These are phyloP conservation scores for Trichoderma atroviride DNA, from an alignment of 2,329 filamentous ascomycete species.

Conservation along the genomic window DNA sequence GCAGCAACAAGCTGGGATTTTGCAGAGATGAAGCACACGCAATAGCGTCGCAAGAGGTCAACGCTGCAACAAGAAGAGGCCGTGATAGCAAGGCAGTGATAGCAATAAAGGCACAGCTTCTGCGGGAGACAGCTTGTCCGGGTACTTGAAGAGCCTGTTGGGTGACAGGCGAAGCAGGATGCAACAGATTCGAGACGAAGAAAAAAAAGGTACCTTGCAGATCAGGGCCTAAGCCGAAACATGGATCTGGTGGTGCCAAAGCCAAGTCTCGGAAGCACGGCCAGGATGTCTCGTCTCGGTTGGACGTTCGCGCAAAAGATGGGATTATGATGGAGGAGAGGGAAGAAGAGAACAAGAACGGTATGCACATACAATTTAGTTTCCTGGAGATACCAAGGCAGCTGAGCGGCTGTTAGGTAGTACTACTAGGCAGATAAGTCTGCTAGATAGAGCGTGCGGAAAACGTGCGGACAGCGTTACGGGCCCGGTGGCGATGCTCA, in stretches of 20 bases:
- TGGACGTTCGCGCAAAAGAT: background rate
- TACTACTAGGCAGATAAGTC: background rate
- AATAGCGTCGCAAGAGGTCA: background rate
- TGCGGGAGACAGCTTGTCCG: background rate
- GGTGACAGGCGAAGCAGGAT: background rate
- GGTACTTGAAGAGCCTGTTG: background rate
- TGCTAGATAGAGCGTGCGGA: background rate
- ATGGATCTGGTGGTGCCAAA: conserved; percentile 20
- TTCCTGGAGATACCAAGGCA: background rate
- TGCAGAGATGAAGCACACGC: background rate
- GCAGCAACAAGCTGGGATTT: background rate
- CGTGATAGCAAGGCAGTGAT: background rate
- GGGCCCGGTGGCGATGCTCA: conserved; percentile 24
- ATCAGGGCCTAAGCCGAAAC: conserved; percentile 27
- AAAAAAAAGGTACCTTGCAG: conserved; percentile 31
- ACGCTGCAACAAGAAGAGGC: background rate
- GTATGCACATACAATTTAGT: conserved; percentile 4
- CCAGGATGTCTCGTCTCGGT: conserved; percentile 22
- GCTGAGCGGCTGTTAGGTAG: background rate
- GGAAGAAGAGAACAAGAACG: background rate
- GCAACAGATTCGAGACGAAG: conserved; percentile 24
- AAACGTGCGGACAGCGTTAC: conserved; percentile 5
- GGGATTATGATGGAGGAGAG: background rate
- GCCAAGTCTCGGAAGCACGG: conserved; percentile 19
- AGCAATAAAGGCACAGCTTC: background rate